Base-by-base conservation (phyloP, 129 eudicot species). In the Helianthus tuberosus region DNA sequence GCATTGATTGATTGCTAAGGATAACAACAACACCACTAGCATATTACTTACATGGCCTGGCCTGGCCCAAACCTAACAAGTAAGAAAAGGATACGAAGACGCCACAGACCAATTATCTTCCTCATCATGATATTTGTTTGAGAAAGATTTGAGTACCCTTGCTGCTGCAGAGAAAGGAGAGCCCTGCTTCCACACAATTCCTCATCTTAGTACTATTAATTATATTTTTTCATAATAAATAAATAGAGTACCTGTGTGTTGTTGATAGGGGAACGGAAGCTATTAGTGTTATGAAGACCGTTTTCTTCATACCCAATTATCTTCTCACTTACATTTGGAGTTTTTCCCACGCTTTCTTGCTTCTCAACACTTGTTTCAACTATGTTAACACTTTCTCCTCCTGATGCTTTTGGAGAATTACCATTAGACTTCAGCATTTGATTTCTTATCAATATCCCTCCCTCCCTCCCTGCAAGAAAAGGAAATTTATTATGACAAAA, bases 21-120 rank as follows among this genome's bases (percentile, higher is more conserved):
- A 88, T 13, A 77, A 55, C 48, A 72, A 20, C 23, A 20, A 20
- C 23, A 20, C 52, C 23, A 20, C 52, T 43, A 20, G 23, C n/a
- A 68, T 61, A 73, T 32, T 20, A 20, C 68, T 77, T 64, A 62
- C 35, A 63, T 71, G 54, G 62, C 14, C 20, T 15, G 23, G 23
- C 23, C 23, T 20, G 23, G 23, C 23, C 23, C 23, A 52, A 60
- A 65, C 8, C 59, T 49, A 35, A 57, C 0, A 50, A 72, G 11
- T 11, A 15, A 41, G 46, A 36, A 75, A 68, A 90, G 98, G 97
- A 93, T 93, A 93, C 98, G 98, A 93, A 69, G 98, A 93, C 78
- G 98, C 89, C 80, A 90, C 11, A 14, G 98, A 93, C 91, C 91
- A 90, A 52, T 84, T 88, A 74, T 93, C 98, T 52, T 90, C 97